Evolutionary conservation across 129 eudicot genomes (phyloP), one percentile per base, ranked within the genome.

Genomic region (Kitagawia praeruptora): DNA sequence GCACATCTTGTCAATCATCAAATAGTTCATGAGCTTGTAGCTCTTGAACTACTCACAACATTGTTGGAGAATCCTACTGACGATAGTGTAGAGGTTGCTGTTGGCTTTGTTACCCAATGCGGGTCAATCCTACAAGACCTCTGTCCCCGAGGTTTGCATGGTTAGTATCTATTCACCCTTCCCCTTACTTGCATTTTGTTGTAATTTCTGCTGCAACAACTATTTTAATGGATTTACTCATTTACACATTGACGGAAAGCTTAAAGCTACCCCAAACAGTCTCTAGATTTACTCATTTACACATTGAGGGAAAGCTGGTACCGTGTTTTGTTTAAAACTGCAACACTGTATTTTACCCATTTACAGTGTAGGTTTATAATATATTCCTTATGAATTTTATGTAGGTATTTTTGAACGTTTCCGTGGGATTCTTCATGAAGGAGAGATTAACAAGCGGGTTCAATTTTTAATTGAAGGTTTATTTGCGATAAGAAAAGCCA

Each of bases 401-500:
- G 61, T 64, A 93, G 98, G 96, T 69, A 96, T 96, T 31, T 96
- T 96, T 90, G 99, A 96, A 85, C 90, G 98, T 13, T 96, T 96
- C 40, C 99, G 98, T 80, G 99, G 98, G 75, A 96, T 96, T 82
- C 98, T 96, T 84, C 99, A 96, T 34, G 99, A 96, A 85, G 99
- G 98, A 80, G 96, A 96, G 77, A 96, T 96, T 74, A 98, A 96
- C 86, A 96, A 92, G 77, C 86, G 99, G 38, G 99, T 92, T 45
- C 98, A 96, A 74, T 96, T 87, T 70, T 82, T 96, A 53, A 96
- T 96, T 45, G 99, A 96, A 88, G 98, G 98, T 56, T 88, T 96
- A 18, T 96, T 92, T 87, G 99, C 98, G 69, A 70, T 96, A 31
- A 81, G 99, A 45, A 96, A 92, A 70, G 95, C 99, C 77, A 96